Conservation (phyloP, 1,284 basidiomycete genomes). For the Moesziomyces sp. region DNA sequence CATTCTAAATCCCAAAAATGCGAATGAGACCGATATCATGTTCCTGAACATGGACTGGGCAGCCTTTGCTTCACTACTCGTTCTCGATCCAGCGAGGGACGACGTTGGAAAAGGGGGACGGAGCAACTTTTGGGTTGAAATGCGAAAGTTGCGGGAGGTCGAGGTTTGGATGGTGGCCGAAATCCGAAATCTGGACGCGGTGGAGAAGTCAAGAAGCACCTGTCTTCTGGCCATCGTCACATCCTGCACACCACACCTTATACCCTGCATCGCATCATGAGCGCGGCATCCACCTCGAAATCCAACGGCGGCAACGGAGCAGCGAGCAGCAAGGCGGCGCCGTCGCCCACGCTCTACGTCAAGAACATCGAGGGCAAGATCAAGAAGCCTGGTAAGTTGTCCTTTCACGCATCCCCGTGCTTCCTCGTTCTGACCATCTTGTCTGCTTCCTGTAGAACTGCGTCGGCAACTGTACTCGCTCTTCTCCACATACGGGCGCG, state of each 20-base stretch:
- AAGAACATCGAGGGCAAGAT: constrained; percentile 94
- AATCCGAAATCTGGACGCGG: too few relatives aligned
- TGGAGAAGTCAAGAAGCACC: not conserved
- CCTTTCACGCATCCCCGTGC: not conserved
- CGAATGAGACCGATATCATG: too few relatives aligned
- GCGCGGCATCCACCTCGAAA: constrained; percentile 11
- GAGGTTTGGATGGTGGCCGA: too few relatives aligned
- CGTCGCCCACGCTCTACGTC: constrained; percentile 89
- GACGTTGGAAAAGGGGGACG: too few relatives aligned
- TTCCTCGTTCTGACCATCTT: not conserved
- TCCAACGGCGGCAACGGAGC: constrained; percentile 4
- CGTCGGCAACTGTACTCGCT: constrained; percentile 84
- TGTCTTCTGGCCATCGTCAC: not conserved
- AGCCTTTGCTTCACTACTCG: too few relatives aligned
- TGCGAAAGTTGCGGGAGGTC: too few relatives aligned
- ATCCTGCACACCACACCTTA: not conserved
- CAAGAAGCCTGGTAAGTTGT: constrained; percentile 78
- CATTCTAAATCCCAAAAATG: too few relatives aligned
- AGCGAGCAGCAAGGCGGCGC: constrained; percentile 63
- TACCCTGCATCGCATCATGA: constrained; percentile 7
- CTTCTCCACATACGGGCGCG: constrained; percentile 90
- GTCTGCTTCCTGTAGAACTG: constrained; percentile 73
- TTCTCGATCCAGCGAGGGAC: too few relatives aligned
- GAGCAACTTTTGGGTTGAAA: too few relatives aligned
- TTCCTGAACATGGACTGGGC: too few relatives aligned